Conservation (phyloP, 2,329 filamentous ascomycete genomes). For the Cladophialophora chaetospira region DNA sequence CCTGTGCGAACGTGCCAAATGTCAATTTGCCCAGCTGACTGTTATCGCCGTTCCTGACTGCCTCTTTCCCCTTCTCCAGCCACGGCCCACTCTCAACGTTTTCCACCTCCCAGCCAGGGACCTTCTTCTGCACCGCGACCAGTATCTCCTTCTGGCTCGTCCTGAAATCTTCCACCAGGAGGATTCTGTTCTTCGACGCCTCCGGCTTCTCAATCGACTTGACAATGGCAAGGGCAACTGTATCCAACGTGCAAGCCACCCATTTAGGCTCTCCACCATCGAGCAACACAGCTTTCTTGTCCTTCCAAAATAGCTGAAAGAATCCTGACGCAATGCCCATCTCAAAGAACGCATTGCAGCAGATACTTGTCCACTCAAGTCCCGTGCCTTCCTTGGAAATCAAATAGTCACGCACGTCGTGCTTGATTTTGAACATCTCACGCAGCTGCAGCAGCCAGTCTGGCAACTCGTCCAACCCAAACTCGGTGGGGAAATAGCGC, state of each 20-base stretch:
- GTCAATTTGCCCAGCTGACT: slow-evolving; percentile 24
- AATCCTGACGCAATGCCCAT: slow-evolving; percentile 43
- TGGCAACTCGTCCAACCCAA: slow-evolving; percentile 31
- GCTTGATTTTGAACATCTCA: slow-evolving; percentile 36
- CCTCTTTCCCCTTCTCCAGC: slow-evolving; percentile 18
- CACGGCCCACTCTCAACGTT: slow-evolving; percentile 15
- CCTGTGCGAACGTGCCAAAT: slow-evolving; percentile 18
- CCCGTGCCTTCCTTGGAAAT: slow-evolving; percentile 28
- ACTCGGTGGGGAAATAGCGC: slow-evolving; percentile 46
- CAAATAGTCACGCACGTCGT: slow-evolving; percentile 37
- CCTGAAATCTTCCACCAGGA: slow-evolving; percentile 51
- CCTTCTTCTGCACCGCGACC: slow-evolving; percentile 30
- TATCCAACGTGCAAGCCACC: slow-evolving; percentile 51
- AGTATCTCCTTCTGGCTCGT: slow-evolving; percentile 49
- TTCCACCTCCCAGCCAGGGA: slow-evolving; percentile 25
- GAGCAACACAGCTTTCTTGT: slow-evolving; percentile 46
- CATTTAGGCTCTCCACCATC: slow-evolving; percentile 55
- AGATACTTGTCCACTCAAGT: slow-evolving; percentile 36
- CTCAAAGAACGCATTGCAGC: slow-evolving; percentile 42
- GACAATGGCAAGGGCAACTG: slow-evolving; percentile 52
- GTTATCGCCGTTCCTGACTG: slow-evolving; percentile 18
- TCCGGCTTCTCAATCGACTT: slow-evolving; percentile 52
- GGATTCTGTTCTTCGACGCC: slow-evolving; percentile 56
- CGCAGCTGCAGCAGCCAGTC: slow-evolving; percentile 26
- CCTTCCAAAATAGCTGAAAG: slow-evolving; percentile 46